phyloP scores from a whole-genome alignment of 495 filamentous ascomycete species.

The Daldinia vernicosa region DNA sequence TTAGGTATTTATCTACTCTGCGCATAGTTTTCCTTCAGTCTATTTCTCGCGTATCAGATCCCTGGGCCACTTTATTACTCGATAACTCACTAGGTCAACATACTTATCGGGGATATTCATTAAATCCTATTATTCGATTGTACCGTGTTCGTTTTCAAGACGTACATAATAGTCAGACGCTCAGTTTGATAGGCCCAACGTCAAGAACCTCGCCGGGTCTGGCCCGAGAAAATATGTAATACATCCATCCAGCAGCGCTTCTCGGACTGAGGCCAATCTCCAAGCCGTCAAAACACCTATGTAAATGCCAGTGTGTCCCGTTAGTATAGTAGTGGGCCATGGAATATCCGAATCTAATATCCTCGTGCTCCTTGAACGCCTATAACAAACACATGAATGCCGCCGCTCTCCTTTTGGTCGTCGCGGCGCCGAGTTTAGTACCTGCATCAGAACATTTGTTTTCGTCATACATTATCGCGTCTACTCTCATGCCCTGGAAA shows the following conservation, averaged over 20 bases:
- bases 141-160: conserved; percentile 16
- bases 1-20: background rate
- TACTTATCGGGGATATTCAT: background rate
- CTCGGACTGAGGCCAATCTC: conserved; percentile 27
- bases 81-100: background rate
- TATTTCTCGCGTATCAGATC: background rate
- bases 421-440: conserved; percentile 25
- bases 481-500: conserved; percentile 41
- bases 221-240: conserved; percentile 24
- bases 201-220: conserved; percentile 9
- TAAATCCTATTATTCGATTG: conserved; percentile 10
- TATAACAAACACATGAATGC: conserved; percentile 21
- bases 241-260: conserved; percentile 33
- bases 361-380: conserved; percentile 35
- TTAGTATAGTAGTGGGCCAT: conserved; percentile 29
- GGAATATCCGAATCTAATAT: conserved; percentile 39
- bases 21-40: background rate
- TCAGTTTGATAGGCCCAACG: conserved; percentile 7
- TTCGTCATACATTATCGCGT: conserved; percentile 32
- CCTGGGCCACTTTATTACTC: too few relatives aligned
- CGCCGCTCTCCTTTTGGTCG: conserved; percentile 16
- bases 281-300: conserved; percentile 46
- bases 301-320: conserved; percentile 45
- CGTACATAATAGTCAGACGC: conserved; percentile 8
- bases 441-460: conserved; percentile 21